Evolutionary conservation across 352 stramenopile species (phyloP).

Genomic region (Pythium volutum): DNA sequence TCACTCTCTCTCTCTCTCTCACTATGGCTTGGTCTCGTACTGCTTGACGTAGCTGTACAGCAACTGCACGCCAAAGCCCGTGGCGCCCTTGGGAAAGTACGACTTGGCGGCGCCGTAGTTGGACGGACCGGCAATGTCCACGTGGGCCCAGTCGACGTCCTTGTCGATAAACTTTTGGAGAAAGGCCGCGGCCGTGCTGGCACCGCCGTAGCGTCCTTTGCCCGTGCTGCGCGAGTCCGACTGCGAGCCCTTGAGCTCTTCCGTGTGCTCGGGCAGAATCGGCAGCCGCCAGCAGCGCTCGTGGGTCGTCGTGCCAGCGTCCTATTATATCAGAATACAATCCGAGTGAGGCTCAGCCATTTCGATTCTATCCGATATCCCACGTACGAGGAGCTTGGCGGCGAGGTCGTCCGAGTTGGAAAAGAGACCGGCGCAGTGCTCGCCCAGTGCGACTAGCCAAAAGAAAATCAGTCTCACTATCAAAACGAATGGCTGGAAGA

Average conservation of each 20-base stretch:
- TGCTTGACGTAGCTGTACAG: constrained; percentile 85
- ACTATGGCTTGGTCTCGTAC: constrained; percentile 39
- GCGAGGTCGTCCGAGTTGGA: constrained; percentile 90
- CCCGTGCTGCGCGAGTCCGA: constrained; percentile 80
- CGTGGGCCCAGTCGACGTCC: constrained; percentile 84
- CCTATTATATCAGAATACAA: constrained; percentile 18
- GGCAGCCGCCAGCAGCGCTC: constrained; percentile 90
- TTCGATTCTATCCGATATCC: not conserved
- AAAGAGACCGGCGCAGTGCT: constrained; percentile 90
- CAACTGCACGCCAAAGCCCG: constrained; percentile 86
- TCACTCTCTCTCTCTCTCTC: too few species aligned
- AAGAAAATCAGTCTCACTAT: too few species aligned
- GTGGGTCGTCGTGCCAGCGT: constrained; percentile 54
- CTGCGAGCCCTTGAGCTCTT: constrained; percentile 75
- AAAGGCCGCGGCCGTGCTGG: constrained; percentile 84
- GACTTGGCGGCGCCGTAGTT: constrained; percentile 81
- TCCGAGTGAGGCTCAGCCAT: not conserved
- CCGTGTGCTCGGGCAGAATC: constrained; percentile 82
- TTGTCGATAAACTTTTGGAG: constrained; percentile 88
- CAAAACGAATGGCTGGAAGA: not conserved
- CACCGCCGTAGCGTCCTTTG: constrained; percentile 75
- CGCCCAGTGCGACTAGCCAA: constrained; percentile 71
- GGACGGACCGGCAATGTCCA: constrained; percentile 87
- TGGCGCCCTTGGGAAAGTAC: constrained; percentile 84
- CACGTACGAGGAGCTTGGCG: constrained; percentile 47